Evolutionary conservation across 805 yeast genomes (phyloP).

Genomic region (Saccharomycopsis sp.): DNA sequence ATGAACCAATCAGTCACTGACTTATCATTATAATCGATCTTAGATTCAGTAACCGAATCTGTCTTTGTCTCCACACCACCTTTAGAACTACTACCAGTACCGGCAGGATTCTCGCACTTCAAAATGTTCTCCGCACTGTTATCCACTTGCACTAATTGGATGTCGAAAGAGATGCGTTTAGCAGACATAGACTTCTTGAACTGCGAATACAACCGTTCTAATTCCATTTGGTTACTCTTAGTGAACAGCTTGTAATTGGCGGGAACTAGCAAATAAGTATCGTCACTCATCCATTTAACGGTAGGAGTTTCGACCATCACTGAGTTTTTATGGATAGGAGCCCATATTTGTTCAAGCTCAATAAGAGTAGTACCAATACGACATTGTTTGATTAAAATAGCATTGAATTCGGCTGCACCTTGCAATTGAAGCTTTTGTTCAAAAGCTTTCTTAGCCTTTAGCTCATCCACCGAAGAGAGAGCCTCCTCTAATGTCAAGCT

Average conservation of each 20-base stretch:
- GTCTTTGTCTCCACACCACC: neutral
- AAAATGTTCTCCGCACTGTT: constrained; percentile 10
- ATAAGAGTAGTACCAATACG: constrained; percentile 47
- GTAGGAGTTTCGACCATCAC: constrained; percentile 18
- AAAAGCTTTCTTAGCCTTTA: constrained; percentile 21
- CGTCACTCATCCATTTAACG: constrained; percentile 38
- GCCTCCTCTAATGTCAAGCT: constrained; percentile 41
- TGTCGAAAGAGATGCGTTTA: neutral
- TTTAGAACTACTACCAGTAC: neutral
- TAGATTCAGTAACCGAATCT: neutral
- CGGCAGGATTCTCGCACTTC: constrained; percentile 4
- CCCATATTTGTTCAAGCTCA: constrained; percentile 34
- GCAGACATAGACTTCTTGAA: neutral
- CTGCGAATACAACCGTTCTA: neutral
- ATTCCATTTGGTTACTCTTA: constrained; percentile 23
- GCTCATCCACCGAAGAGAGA: constrained; percentile 27
- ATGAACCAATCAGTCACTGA: constrained; percentile 7
- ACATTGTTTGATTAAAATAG: constrained; percentile 46
- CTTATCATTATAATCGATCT: constrained; percentile 6
- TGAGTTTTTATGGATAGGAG: constrained; percentile 22
- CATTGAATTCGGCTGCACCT: constrained; percentile 38
- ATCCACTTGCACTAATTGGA: constrained; percentile 13
- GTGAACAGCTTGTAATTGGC: constrained; percentile 31
- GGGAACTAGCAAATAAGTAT: constrained; percentile 37
- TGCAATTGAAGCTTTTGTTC: constrained; percentile 21